phyloP scores from a whole-genome alignment of 2,329 filamentous ascomycete species.

The Clathrospora elynae region DNA sequence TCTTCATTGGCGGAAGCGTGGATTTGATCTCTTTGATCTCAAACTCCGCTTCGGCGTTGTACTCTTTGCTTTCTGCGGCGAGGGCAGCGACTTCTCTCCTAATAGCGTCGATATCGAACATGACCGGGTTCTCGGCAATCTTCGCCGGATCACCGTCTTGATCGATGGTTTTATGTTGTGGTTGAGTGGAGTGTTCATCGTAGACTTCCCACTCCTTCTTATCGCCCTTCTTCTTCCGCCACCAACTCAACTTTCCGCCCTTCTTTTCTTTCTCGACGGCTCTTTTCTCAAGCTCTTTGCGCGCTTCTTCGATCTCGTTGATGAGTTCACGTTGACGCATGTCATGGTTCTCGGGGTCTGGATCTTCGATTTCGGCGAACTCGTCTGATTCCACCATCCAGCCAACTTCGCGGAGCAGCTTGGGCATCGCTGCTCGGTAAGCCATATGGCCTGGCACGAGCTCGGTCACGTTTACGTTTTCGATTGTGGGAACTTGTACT shows the following conservation, averaged over 20 bases:
- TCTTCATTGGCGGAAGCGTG: slow-evolving; percentile 87
- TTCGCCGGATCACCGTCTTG: slow-evolving; percentile 55
- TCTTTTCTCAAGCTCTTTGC: slow-evolving; percentile 82
- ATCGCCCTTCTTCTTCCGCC: slow-evolving; percentile 78
- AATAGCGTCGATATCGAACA: slow-evolving; percentile 97
- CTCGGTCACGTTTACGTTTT: slow-evolving; percentile 88
- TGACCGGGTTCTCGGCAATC: slow-evolving; percentile 64
- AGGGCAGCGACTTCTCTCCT: slow-evolving; percentile 71
- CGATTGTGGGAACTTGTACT: slow-evolving; percentile 79
- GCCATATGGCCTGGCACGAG: slow-evolving; percentile 93
- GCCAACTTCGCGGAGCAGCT: slow-evolving; percentile 81
- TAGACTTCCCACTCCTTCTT: slow-evolving; percentile 96
- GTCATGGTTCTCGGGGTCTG: slow-evolving; percentile 90
- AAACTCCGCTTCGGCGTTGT: slow-evolving; percentile 46
- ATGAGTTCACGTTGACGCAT: slow-evolving; percentile 90
- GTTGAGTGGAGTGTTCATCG: slow-evolving; percentile 61
- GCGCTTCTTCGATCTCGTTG: slow-evolving; percentile 93
- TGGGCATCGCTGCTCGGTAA: slow-evolving; percentile 90
- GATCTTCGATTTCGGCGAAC: slow-evolving; percentile 95
- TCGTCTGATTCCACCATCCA: slow-evolving; percentile 93
- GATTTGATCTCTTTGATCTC: slow-evolving; percentile 82
- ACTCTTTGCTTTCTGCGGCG: slow-evolving; percentile 64
- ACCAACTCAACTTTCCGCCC: slow-evolving; percentile 67
- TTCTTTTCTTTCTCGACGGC: slow-evolving; percentile 63
- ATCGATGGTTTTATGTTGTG: slow-evolving; percentile 23